A percentile compares a stretch with the other conserved stretches of the same genome.
Conservation (phyloP, 169 alveolate genomes). For the Hepatocystis sp. region DNA sequence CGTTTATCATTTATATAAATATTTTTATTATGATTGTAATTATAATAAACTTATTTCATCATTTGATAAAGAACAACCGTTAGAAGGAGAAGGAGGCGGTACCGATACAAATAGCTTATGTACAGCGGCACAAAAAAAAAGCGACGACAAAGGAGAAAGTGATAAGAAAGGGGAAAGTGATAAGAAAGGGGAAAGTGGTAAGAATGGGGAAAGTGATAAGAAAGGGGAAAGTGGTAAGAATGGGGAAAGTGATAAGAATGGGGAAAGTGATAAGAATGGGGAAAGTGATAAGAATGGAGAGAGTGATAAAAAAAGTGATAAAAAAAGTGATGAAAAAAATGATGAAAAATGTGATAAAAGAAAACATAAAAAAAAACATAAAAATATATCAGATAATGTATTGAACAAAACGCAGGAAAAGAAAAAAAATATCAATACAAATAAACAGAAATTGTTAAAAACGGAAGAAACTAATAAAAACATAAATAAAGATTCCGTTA, state of each 20-base stretch:
- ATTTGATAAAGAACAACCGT: background rate
- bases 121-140: background rate
- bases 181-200: background rate
- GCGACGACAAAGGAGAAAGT: background rate
- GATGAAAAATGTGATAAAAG: background rate
- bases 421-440: no score
- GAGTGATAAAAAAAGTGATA: background rate
- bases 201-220: background rate
- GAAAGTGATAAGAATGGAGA: background rate
- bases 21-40: conserved; percentile 15
- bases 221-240: background rate
- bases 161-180: background rate
- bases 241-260: background rate
- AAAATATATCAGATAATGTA: no score
- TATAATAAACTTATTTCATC: background rate
- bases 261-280: background rate
- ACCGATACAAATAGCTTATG: background rate
- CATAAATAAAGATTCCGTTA: no score
- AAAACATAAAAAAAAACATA: background rate
- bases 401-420: no score
- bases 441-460: no score
- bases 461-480: no score
- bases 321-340: background rate
- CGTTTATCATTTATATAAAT: conserved; percentile 43
- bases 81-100: background rate